These are phyloP conservation scores for Gloeopeniophorella convolvens DNA, from an alignment of 768 basidiomycete species.

Conservation along the genomic window DNA sequence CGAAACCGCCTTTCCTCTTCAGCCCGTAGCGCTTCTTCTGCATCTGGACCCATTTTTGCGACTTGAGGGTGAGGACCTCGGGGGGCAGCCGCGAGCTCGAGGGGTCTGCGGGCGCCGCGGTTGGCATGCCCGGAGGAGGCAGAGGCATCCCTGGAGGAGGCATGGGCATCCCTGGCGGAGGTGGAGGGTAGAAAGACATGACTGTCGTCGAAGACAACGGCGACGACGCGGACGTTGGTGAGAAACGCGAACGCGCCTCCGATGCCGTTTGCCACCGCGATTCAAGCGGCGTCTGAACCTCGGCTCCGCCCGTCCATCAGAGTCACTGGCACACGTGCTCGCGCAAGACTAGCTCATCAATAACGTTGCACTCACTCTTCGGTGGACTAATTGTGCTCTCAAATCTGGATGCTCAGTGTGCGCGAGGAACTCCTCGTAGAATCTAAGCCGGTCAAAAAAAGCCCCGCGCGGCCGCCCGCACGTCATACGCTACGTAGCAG, in stretches of 20 bases:
- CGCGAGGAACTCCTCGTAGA: too few relatives aligned
- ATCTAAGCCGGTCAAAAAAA: too few relatives aligned
- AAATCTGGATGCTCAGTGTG: too few relatives aligned
- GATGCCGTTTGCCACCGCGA: slow-evolving; percentile 7
- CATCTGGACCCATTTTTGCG: slow-evolving; percentile 94
- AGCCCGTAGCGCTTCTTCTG: slow-evolving; percentile 89
- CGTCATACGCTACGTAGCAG: too few relatives aligned
- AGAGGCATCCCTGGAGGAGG: slow-evolving; percentile 26
- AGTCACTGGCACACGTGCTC: too few relatives aligned
- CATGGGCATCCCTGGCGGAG: slow-evolving; percentile 31
- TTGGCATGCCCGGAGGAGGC: slow-evolving; percentile 29
- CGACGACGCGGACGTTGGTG: not conserved
- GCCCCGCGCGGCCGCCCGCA: too few relatives aligned
- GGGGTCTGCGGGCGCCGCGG: slow-evolving; percentile 25
- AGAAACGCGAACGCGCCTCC: slow-evolving; percentile 4
- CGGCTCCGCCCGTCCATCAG: not conserved
- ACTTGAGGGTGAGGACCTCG: slow-evolving; percentile 82
- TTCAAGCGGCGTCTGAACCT: slow-evolving; percentile 10
- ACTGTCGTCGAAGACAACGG: slow-evolving; percentile 13
- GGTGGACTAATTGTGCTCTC: too few relatives aligned
- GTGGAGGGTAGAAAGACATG: slow-evolving; percentile 27
- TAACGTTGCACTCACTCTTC: not conserved
- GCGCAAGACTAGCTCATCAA: too few relatives aligned
- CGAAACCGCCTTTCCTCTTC: slow-evolving; percentile 82
- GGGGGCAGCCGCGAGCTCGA: slow-evolving; percentile 42